These are phyloP conservation scores for Penicillium olsonii DNA, from an alignment of 2,329 filamentous ascomycete genomes.

Conservation along the genomic window DNA sequence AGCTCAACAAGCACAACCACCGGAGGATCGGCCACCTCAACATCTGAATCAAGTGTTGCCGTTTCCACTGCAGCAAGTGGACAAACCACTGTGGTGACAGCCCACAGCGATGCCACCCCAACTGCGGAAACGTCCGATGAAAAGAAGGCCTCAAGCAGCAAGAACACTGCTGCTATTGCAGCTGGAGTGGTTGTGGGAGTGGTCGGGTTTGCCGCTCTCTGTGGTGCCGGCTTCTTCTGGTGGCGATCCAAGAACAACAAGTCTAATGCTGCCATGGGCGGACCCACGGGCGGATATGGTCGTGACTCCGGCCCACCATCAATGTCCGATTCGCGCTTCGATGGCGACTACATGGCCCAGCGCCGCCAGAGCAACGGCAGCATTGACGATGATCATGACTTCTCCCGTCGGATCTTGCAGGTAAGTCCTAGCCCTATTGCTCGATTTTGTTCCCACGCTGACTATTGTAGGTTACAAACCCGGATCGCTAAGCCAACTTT, in stretches of 20 bases:
- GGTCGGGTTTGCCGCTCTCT: constrained; percentile 65
- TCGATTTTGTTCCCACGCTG: not conserved
- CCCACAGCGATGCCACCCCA: constrained; percentile 18
- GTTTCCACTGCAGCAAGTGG: constrained; percentile 29
- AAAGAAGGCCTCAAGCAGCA: constrained; percentile 38
- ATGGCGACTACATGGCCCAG: constrained; percentile 78
- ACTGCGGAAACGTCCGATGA: constrained; percentile 5
- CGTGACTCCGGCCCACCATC: constrained; percentile 67
- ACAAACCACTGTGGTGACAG: constrained; percentile 39
- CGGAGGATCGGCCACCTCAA: constrained; percentile 9
- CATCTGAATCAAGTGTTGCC: constrained; percentile 8
- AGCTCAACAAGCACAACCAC: constrained; percentile 23
- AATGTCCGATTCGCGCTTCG: constrained; percentile 79
- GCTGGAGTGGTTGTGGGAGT: constrained; percentile 86
- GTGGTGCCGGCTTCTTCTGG: constrained; percentile 71
- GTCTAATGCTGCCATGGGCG: constrained; percentile 78
- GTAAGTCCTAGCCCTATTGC: constrained; percentile 54
- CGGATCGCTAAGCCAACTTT: constrained; percentile 28
- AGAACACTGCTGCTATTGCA: constrained; percentile 82
- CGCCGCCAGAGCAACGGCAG: constrained; percentile 89
- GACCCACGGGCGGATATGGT: constrained; percentile 75
- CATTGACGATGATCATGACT: constrained; percentile 96
- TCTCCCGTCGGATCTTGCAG: constrained; percentile 92
- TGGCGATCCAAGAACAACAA: constrained; percentile 74
- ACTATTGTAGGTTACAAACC: constrained; percentile 34